phyloP scores from a whole-genome alignment of 2,329 filamentous ascomycete species.

The Coleophoma cylindrospora region DNA sequence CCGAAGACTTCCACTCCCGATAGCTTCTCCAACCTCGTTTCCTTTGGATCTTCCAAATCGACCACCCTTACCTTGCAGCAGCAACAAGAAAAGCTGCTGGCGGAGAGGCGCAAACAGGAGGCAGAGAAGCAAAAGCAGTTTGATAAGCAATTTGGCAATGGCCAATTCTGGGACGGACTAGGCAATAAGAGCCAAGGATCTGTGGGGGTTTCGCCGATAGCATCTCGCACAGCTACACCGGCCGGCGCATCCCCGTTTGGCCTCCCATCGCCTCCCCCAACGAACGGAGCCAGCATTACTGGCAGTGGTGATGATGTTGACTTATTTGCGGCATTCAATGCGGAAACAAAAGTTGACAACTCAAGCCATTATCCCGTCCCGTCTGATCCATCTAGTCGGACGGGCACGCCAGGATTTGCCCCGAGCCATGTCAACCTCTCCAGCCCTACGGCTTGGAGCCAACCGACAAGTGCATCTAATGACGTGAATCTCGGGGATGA shows the following conservation, averaged over 20 bases:
- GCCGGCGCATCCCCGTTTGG: conserved; percentile 28
- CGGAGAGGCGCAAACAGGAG: conserved; percentile 66
- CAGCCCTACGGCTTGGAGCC: conserved; percentile 48
- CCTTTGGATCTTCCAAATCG: conserved; percentile 49
- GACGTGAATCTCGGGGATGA: conserved; percentile 45
- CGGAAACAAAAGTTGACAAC: conserved; percentile 62
- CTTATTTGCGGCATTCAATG: conserved; percentile 63
- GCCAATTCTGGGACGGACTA: conserved; percentile 71
- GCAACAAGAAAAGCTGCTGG: conserved; percentile 63
- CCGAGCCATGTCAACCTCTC: conserved; percentile 39
- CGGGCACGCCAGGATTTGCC: conserved; percentile 38
- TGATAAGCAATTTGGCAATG: conserved; percentile 73
- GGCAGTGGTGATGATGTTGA: conserved; percentile 47
- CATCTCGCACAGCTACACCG: conserved; percentile 42
- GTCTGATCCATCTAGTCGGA: conserved; percentile 27
- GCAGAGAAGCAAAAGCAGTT: conserved; percentile 66
- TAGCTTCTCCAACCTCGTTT: conserved; percentile 74
- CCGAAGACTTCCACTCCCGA: conserved; percentile 48
- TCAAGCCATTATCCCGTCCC: conserved; percentile 60
- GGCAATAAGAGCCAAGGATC: conserved; percentile 44
- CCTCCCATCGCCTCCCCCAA: conserved; percentile 24
- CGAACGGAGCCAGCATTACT: conserved; percentile 14
- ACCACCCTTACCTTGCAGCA: conserved; percentile 75
- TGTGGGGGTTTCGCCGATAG: conserved; percentile 37
- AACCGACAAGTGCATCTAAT: conserved; percentile 20